Evolutionary conservation across 2,329 filamentous ascomycete species (phyloP).

Genomic region (Ophiocordyceps camponoti-rufipedis): DNA sequence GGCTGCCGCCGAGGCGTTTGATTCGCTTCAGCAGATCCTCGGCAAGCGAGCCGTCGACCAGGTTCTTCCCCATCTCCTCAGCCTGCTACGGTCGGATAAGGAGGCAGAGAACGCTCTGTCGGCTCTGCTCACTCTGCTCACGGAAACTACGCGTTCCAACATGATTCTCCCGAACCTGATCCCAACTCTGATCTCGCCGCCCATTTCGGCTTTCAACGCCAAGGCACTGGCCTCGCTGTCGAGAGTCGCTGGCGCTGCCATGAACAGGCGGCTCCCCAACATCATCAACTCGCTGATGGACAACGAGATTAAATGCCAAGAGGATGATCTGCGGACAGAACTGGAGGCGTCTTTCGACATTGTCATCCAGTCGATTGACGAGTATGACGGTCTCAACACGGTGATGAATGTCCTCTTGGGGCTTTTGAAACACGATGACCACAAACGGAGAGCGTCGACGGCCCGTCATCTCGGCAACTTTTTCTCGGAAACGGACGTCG

Average conservation of each 20-base stretch:
- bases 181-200: slow-evolving; percentile 75
- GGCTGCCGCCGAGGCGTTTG: slow-evolving; percentile 91
- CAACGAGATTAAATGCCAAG: slow-evolving; percentile 61
- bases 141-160: slow-evolving; percentile 83
- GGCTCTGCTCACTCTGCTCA: slow-evolving; percentile 82
- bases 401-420: slow-evolving; percentile 85
- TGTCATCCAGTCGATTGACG: slow-evolving; percentile 81
- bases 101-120: slow-evolving; percentile 85
- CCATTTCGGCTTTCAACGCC: slow-evolving; percentile 89
- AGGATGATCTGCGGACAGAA: slow-evolving; percentile 55
- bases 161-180: slow-evolving; percentile 94
- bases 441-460: slow-evolving; percentile 61
- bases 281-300: slow-evolving; percentile 93
- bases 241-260: slow-evolving; percentile 73
- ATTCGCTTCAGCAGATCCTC: slow-evolving; percentile 80
- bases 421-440: slow-evolving; percentile 83
- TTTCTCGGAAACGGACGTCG: slow-evolving; percentile 61
- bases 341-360: slow-evolving; percentile 71
- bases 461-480: slow-evolving; percentile 71
- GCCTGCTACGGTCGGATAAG: slow-evolving; percentile 67
- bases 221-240: slow-evolving; percentile 84
- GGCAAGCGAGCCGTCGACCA: slow-evolving; percentile 93
- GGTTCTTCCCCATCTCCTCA: slow-evolving; percentile 81
- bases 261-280: slow-evolving; percentile 75
- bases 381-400: slow-evolving; percentile 87